phyloP scores from a whole-genome alignment of 805 yeast species.

The Scheffersomyces ergatensis region DNA sequence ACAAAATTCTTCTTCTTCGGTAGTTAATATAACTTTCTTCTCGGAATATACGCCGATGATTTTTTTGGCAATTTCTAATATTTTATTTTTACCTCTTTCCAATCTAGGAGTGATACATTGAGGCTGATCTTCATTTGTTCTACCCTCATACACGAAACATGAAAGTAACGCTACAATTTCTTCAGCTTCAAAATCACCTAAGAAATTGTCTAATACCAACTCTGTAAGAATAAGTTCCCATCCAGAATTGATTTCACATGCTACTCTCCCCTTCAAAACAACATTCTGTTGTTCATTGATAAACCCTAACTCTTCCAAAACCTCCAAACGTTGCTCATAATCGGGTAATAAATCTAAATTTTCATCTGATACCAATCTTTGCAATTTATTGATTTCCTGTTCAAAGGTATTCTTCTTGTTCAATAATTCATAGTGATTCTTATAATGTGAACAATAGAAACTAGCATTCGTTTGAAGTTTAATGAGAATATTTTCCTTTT shows the following conservation, averaged over 20 bases:
- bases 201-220: slow-evolving; percentile 82
- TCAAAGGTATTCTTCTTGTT: slow-evolving; percentile 46
- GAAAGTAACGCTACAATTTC: slow-evolving; percentile 95
- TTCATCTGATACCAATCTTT: slow-evolving; percentile 73
- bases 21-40: slow-evolving; percentile 71
- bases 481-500: slow-evolving; percentile 32
- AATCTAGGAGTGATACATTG: slow-evolving; percentile 73
- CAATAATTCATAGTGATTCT: slow-evolving; percentile 41
- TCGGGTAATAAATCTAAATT: slow-evolving; percentile 89
- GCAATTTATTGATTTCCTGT: slow-evolving; percentile 52
- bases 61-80: slow-evolving; percentile 65
- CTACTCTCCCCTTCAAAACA: slow-evolving; percentile 85
- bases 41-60: slow-evolving; percentile 60
- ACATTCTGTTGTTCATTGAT: slow-evolving; percentile 77
- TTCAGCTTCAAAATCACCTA: slow-evolving; percentile 91
- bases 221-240: slow-evolving; percentile 91
- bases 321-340: slow-evolving; percentile 83
- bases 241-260: slow-evolving; percentile 89
- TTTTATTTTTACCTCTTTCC: slow-evolving; percentile 63
- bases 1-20: slow-evolving; percentile 82
- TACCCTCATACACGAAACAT: slow-evolving; percentile 90
- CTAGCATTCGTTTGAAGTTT: slow-evolving; percentile 23
- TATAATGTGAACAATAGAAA: slow-evolving; percentile 42
- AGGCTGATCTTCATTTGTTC: slow-evolving; percentile 61
- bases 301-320: slow-evolving; percentile 74